Base-by-base conservation (phyloP, 805 yeast genomes). In the Myxozyma sirexii region DNA sequence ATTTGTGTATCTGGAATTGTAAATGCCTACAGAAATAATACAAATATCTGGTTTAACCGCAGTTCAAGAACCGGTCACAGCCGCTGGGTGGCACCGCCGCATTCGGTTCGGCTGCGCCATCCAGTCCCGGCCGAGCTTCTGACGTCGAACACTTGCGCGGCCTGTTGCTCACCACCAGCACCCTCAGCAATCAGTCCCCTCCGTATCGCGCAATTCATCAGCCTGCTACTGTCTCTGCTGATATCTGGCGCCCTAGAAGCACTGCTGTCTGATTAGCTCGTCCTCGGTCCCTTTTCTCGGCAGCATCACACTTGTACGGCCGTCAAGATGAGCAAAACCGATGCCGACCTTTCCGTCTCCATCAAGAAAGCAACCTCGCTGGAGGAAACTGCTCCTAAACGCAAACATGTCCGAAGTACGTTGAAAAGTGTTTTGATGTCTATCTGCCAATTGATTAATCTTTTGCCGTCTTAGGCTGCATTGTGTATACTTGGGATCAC, bases 401-500 rank as follows among this genome's bases (percentile, higher is more conserved):
- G 99, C 67, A 93, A 93, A 73, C 99, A 93, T 75, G 98, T 93
- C 4, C 80, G 99, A 51, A 68, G 69, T 62, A 41, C 10, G 65
- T 49, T 4, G 35, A 15, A 35, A 5, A 13, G 21, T 17, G 7
- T 12, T 27, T 39, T 12, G 2, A 43, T 43, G 7, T 23, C 8
- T 31, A 47, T 24, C 12, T 17, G 27, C 45, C 24, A n/a, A n/a
- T 33, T 10, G 44, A 53, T 57, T 33, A 57, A n/a, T 45, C 15
- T n/a, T n/a, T n/a, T n/a, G n/a, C 17, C 43, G 15, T 29, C 13
- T 17, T n/a, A 69, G 90, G 96, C 1, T 90, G 97, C 77, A 92
- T 92, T 61, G 96, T 93, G 39, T 92, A 87, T 74, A 90, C 97
- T 0, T 93, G 97, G 97, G 99, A 94, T 74, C 93, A 90, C 69